Base-by-base conservation (phyloP, 768 basidiomycete genomes). In the Polyporus arcularius region DNA sequence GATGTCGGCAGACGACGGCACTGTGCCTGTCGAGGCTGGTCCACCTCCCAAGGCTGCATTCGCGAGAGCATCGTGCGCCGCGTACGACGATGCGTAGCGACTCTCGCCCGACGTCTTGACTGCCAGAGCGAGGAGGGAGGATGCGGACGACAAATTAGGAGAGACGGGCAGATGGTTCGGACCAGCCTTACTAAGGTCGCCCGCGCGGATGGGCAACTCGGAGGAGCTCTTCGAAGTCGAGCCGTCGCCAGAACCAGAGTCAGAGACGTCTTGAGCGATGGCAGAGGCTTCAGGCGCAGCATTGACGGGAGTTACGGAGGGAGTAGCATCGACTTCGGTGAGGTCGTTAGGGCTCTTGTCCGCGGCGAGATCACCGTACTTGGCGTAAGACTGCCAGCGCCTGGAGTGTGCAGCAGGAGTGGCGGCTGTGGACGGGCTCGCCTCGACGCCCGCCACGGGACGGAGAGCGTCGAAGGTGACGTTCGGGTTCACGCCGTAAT, bases 401-500 rank as follows among this genome's bases (percentile, higher is more conserved):
- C 21, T 35, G 6, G 42, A 16, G 14, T 38, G 11, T 11, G 52
- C 15, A 31, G 54, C 42, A 14, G 56, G n/a, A 18, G 40, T 30
- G 5, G 50, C 53, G 16, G 58, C 46, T 21, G 42, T 18, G 18
- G 56, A 55, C 12, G 59, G 55, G 14, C 26, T 30, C 32, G 62
- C 57, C 28, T 63, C 55, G 15, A 50, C 42, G 32, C 51, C 57
- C 21, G 49, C 21, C 2, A 57, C 47, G n/a, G 58, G 49, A 3
- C 42, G 46, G 7, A 30, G 30, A 21, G 55, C 38, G 15, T 32
- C 28, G 16, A 58, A 53, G 9, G 63, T 56, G 30, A 53, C 53
- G 40, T 60, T 58, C 1, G 56, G 56, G 42, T 45, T 61, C n/a
- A 58, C 56, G 52, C 60, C 60, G 45, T 65, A 61, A 49, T 65